Evolutionary conservation across 495 filamentous ascomycete species (phyloP).

Genomic region (Lophiotrema nucula): DNA sequence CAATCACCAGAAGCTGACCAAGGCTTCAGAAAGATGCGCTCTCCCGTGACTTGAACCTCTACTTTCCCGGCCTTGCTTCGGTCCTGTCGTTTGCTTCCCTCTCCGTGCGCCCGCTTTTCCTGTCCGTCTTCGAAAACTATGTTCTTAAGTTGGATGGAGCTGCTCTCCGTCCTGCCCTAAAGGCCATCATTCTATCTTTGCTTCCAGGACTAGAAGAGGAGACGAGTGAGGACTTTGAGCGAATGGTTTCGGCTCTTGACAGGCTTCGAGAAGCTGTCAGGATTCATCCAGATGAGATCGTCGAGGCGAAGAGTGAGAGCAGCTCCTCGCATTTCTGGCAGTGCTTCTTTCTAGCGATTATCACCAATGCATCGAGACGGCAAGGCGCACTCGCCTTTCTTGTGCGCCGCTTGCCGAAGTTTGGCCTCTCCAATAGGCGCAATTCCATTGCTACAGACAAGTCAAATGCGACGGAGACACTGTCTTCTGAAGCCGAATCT

Average conservation of each 20-base stretch:
- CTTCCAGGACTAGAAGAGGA: conserved; percentile 94
- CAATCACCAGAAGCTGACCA: conserved; percentile 28
- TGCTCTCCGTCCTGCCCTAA: conserved; percentile 80
- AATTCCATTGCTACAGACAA: conserved; percentile 25
- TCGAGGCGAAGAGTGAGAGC: conserved; percentile 52
- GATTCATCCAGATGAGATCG: conserved; percentile 4
- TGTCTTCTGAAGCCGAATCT: conserved; percentile 56
- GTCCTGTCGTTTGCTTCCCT: conserved; percentile 92
- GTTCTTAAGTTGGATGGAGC: conserved; percentile 67
- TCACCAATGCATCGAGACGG: conserved; percentile 79
- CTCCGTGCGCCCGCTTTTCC: conserved; percentile 77
- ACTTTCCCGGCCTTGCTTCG: conserved; percentile 83
- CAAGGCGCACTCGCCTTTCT: conserved; percentile 86
- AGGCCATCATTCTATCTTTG: conserved; percentile 79
- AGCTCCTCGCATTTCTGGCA: conserved; percentile 96
- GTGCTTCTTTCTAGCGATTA: conserved; percentile 89
- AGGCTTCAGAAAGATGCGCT: conserved; percentile 63
- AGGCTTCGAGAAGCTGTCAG: conserved; percentile 66
- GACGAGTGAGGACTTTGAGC: conserved; percentile 93
- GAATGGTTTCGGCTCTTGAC: conserved; percentile 74
- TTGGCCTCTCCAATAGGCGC: conserved; percentile 46
- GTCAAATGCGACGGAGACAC: conserved; percentile 30
- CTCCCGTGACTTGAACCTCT: conserved; percentile 76
- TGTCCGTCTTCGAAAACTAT: conserved; percentile 78
- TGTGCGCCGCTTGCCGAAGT: conserved; percentile 70